Percentiles rank a stretch among this genome's conserved stretches.
phyloP scores from a whole-genome alignment of 2,329 filamentous ascomycete genomes.

The Cercospora nicotianae region DNA sequence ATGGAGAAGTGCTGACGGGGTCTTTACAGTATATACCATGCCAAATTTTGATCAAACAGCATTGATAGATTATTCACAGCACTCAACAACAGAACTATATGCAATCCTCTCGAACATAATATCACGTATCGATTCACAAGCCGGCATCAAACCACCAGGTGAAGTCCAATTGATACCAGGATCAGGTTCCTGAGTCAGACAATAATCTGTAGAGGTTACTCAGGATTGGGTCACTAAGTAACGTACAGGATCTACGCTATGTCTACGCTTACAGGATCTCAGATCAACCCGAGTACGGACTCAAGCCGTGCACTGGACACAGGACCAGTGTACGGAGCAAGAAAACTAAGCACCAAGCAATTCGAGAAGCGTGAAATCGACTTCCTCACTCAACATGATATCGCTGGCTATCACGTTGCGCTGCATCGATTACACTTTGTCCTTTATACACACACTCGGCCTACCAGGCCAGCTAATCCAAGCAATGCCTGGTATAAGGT shows the following conservation, averaged over 20 bases:
- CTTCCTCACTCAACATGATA: no score
- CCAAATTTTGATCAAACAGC: not conserved
- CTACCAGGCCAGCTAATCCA: not conserved
- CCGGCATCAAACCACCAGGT: not conserved
- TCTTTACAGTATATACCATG: not conserved
- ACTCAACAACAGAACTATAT: not conserved
- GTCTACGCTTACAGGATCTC: not conserved
- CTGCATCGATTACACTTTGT: no score
- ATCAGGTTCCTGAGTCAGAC: not conserved
- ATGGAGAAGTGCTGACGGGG: no score
- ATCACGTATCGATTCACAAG: not conserved
- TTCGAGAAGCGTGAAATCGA: no score
- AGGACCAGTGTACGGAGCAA: no score
- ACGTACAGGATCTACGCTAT: not conserved
- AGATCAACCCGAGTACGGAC: no score
- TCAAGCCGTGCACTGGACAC: no score
- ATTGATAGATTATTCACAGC: not conserved
- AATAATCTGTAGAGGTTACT: not conserved
- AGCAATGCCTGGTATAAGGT: not conserved
- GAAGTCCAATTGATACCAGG: not conserved
- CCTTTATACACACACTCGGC: no score
- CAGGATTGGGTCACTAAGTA: not conserved
- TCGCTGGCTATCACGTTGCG: no score
- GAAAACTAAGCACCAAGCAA: no score
- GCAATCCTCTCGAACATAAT: not conserved